phyloP scores from a whole-genome alignment of 176 grass and related monocot genomes.

The Calamus simplicifolius region DNA sequence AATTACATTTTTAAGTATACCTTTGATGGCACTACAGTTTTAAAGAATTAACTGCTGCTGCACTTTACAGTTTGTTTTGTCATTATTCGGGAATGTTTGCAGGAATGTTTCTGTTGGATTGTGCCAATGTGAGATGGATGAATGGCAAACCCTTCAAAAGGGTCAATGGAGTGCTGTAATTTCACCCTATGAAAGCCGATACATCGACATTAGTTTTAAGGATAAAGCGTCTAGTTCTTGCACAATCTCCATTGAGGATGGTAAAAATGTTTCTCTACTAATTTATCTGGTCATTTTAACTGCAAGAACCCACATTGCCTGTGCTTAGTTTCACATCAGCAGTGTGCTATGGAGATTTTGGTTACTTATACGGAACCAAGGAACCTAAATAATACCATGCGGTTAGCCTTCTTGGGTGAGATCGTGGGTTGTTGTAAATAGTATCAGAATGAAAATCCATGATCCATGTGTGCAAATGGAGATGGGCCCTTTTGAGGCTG shows the following conservation, averaged over 20 bases:
- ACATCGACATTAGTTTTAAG: slow-evolving; percentile 61
- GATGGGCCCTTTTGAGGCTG: no score
- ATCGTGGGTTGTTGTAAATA: no score
- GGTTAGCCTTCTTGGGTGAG: no score
- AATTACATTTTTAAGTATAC: neutral
- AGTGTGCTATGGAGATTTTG: no score
- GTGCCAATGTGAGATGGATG: slow-evolving; percentile 51
- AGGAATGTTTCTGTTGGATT: slow-evolving; percentile 66
- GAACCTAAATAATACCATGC: no score
- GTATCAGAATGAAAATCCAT: no score
- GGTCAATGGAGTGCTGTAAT: slow-evolving; percentile 56
- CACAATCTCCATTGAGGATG: slow-evolving; percentile 69
- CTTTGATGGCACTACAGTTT: slow-evolving; percentile 10
- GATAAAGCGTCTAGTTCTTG: slow-evolving; percentile 63
- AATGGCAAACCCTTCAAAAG: slow-evolving; percentile 64
- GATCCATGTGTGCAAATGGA: no score
- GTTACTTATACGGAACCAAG: no score
- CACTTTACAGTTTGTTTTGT: no score
- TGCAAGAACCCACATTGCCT: no score
- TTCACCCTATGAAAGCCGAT: slow-evolving; percentile 73
- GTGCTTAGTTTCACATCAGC: no score
- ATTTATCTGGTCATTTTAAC: neutral
- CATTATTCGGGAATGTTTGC: neutral
- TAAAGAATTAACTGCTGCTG: slow-evolving; percentile 1
- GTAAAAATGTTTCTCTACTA: slow-evolving; percentile 26